Evolutionary conservation across 345 rosid genomes (phyloP).

Genomic region (Eucalyptus virginea): DNA sequence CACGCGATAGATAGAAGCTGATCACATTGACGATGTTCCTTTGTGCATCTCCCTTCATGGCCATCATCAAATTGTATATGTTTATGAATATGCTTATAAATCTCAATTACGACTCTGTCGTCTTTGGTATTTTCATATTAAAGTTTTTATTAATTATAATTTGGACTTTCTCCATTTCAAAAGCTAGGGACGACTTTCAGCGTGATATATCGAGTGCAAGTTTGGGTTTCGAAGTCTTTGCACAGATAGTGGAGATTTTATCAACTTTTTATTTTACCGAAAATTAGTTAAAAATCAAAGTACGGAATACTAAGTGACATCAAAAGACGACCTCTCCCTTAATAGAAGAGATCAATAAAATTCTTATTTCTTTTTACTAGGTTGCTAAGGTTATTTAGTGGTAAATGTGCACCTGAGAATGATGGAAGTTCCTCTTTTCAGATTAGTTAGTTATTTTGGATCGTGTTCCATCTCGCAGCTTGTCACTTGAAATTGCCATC

Average conservation of each 20-base stretch:
- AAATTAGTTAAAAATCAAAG: too few species aligned
- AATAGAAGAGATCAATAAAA: too few species aligned
- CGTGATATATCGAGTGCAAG: neutral
- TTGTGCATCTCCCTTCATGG: neutral
- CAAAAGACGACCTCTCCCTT: too few species aligned
- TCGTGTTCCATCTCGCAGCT: too few species aligned
- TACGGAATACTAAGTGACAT: too few species aligned
- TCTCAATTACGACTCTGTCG: too few species aligned
- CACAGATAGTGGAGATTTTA: neutral
- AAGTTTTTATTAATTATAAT: neutral
- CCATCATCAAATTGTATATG: neutral
- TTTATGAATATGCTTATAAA: neutral
- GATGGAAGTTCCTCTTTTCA: too few species aligned
- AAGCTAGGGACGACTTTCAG: neutral
- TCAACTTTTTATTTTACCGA: constrained; percentile 12
- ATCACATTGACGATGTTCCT: neutral
- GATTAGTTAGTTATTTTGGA: too few species aligned
- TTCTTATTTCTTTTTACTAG: too few species aligned
- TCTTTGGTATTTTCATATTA: neutral
- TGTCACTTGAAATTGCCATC: too few species aligned
- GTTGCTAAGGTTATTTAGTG: too few species aligned
- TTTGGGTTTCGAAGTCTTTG: neutral
- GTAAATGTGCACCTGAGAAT: too few species aligned
- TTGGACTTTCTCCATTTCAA: neutral
- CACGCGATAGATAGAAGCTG: neutral